Evolutionary conservation across 352 stramenopile species (phyloP).

Genomic region (Pythium plurisporium): DNA sequence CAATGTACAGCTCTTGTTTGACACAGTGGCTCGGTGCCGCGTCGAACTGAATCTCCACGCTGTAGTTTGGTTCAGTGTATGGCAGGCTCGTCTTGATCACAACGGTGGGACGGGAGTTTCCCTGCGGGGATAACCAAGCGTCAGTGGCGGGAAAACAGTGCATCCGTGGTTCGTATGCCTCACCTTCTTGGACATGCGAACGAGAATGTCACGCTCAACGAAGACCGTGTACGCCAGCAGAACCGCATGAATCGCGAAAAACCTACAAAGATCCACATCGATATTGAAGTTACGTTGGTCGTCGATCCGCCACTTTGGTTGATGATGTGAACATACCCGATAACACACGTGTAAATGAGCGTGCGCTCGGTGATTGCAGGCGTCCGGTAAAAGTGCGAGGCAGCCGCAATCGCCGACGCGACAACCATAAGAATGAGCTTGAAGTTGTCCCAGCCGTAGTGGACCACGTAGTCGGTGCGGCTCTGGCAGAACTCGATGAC

Average conservation of each 20-base stretch:
- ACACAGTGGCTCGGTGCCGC: constrained; percentile 20
- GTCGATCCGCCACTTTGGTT: too few species aligned
- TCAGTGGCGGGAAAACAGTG: too few species aligned
- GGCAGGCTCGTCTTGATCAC: constrained; percentile 69
- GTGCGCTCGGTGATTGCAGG: constrained; percentile 54
- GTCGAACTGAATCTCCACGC: constrained; percentile 39
- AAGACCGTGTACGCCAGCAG: constrained; percentile 65
- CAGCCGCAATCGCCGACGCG: constrained; percentile 48
- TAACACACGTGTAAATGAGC: constrained; percentile 68
- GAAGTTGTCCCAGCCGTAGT: constrained; percentile 81
- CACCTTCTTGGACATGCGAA: constrained; percentile 62
- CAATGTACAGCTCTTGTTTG: constrained; percentile 70
- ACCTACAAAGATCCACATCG: too few species aligned
- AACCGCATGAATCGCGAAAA: constrained; percentile 77
- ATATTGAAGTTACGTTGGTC: too few species aligned
- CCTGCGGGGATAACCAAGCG: too few species aligned
- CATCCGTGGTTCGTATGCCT: too few species aligned
- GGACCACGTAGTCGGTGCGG: constrained; percentile 46
- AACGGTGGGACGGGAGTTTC: constrained; percentile 30
- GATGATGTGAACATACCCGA: constrained; percentile 30
- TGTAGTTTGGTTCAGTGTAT: constrained; percentile 71
- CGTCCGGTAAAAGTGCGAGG: constrained; percentile 69
- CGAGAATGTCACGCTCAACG: constrained; percentile 75
- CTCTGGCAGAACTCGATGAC: constrained; percentile 71
- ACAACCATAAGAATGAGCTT: constrained; percentile 80